Evolutionary conservation across 169 alveolate species (phyloP).

Genomic region (Plasmodium gallinaceum): DNA sequence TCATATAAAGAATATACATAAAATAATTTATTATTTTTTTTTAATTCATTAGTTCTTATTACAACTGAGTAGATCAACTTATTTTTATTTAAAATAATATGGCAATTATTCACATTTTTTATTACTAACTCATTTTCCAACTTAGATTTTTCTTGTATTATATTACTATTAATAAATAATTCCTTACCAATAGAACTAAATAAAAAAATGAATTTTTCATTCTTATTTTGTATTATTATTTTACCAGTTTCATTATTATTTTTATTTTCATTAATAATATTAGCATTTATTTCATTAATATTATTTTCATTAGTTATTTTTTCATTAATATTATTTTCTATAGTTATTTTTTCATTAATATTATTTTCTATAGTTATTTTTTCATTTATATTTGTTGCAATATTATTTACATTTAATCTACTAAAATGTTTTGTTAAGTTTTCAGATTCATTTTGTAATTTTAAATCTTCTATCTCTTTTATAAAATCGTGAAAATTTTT

Average conservation of each 20-base stretch:
- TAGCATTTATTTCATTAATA: no score
- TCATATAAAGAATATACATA: constrained; percentile 20
- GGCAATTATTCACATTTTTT: constrained; percentile 1
- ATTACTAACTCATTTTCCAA: constrained; percentile 6
- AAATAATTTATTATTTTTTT: background rate
- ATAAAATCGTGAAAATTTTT: background rate
- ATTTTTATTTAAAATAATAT: background rate
- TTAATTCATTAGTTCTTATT: no score
- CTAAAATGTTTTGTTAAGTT: background rate
- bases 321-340: no score
- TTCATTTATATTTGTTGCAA: no score
- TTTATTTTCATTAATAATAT: background rate
- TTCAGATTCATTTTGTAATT: background rate
- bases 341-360: no score
- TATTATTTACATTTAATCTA: background rate
- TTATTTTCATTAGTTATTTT: no score
- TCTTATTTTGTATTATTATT: background rate
- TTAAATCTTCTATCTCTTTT: background rate
- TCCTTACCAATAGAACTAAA: constrained; percentile 33
- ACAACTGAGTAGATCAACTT: constrained; percentile 30
- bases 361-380: no score
- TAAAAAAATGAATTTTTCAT: constrained; percentile 2
- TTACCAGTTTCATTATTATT: background rate
- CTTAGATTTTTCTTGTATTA: background rate
- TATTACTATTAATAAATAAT: constrained; percentile 1